phyloP scores from a whole-genome alignment of 805 yeast species.

The Schwanniomyces sp. region DNA sequence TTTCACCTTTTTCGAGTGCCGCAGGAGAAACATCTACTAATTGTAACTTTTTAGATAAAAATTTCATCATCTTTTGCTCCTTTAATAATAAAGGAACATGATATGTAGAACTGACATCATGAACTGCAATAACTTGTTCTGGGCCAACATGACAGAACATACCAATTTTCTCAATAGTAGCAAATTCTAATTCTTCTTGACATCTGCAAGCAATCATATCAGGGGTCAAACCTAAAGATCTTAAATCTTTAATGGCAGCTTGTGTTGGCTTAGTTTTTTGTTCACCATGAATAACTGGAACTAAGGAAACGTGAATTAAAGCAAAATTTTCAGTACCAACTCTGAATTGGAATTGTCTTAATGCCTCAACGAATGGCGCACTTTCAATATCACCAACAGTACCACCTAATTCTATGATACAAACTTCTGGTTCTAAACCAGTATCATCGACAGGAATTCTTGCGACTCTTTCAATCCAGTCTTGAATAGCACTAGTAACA shows the following conservation, averaged over 20 bases:
- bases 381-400: conserved; percentile 99
- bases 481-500: conserved; percentile 95
- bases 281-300: conserved; percentile 97
- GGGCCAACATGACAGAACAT: conserved; percentile 99
- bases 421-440: conserved; percentile 89
- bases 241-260: conserved; percentile 95
- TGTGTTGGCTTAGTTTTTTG: conserved; percentile 99
- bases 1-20: conserved; percentile 63
- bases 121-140: conserved; percentile 96
- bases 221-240: conserved; percentile 92
- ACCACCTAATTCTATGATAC: conserved; percentile 98
- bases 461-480: conserved; percentile 95
- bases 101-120: conserved; percentile 94
- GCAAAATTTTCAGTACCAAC: conserved; percentile 95
- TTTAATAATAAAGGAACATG: conserved; percentile 92
- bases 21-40: conserved; percentile 46
- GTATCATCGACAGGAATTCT: conserved; percentile 87
- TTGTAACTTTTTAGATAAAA: conserved; percentile 65
- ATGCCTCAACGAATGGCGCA: conserved; percentile 98
- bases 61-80: conserved; percentile 81
- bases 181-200: conserved; percentile 71
- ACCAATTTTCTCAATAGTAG: conserved; percentile 93
- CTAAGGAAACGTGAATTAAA: conserved; percentile 92
- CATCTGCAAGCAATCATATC: conserved; percentile 99
- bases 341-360: conserved; percentile 97